Evolutionary conservation across 371 early-diverging fungal genomes (phyloP), one percentile per base, ranked within the genome.

Genomic region (Astathelohania contejeani): DNA sequence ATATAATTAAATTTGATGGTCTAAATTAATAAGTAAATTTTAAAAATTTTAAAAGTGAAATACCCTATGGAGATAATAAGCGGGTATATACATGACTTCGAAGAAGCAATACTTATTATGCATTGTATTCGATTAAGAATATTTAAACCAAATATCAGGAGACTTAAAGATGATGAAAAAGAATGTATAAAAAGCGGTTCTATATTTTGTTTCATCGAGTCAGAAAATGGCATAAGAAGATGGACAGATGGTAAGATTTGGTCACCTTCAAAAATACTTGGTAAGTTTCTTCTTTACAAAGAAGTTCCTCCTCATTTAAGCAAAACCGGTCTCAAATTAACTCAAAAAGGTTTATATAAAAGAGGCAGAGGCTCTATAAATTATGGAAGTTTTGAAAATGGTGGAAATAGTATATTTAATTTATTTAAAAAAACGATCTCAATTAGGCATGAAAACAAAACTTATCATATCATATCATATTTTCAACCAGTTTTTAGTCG

Each of bases 191-290:
- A 43, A 43, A 43, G 44, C 12, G 55, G 55, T 4, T 38, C 55
- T 26, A 49, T 54, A 1, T 54, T 54, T 22, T 44, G 43, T 24
- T 54, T 54, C 24, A 39, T 48, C 4, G 55, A 54, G 16, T 22
- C 14, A n/a, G 55, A 25, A 22, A 62, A 62, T 47, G 71, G 66
- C n/a, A 73, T 75, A 3, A 61, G 51, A 16, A 56, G 76, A 23
- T 75, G 75, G 74, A 75, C 75, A 43, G 75, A 75, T 48, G 72
- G 76, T 16, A 59, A 61, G 44, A 54, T 60, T 1, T 75, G 76
- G 76, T 69, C 71, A 23, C 70, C 76, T 7, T 73, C 74, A 1
- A 70, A 70, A 39, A 72, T 75, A 61, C 38, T 40, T 43, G 74
- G 76, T 24, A 48, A 69, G 28, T 75, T 67, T 61, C 58, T 75